Evolutionary conservation across 2,329 filamentous ascomycete species (phyloP), one percentile per base, ranked within the genome.

Genomic region (Colletotrichum echinochloae): DNA sequence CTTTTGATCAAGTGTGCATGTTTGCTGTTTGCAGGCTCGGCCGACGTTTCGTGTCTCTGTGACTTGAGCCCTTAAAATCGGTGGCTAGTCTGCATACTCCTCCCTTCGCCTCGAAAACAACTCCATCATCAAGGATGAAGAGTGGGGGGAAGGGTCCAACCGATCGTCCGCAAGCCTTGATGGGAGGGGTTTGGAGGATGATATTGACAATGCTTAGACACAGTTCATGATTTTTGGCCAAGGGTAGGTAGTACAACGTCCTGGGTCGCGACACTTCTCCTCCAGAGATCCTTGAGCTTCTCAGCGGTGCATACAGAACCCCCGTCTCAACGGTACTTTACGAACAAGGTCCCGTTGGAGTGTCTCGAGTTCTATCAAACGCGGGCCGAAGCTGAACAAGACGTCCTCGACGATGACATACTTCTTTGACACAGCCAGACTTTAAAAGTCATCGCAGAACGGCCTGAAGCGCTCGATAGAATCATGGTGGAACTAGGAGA

Each of bases 281-380:
- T 30, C 9, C 26, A 11, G 20, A n/a, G 30, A 35, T 5, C 5
- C 51, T 41, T 14, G 12, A 57, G 14, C 54, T 14, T 39, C 12
- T 23, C 35, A 6, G 3, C 0, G 23, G 6, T 26, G n/a, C n/a
- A n/a, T n/a, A n/a, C n/a, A n/a, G n/a, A n/a, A n/a, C n/a, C n/a
- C n/a, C n/a, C n/a, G n/a, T n/a, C n/a, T n/a, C n/a, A n/a, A n/a
- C n/a, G n/a, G n/a, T n/a, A n/a, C n/a, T n/a, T n/a, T n/a, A n/a
- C n/a, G n/a, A 69, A 54, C 23, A 69, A 69, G 33, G 30, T 48
- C 3, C 66, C 54, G 3, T 5, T 69, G 12, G 61, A 55, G 16
- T 52, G n/a, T n/a, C 23, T 70, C 16, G 37, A 26, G 2, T 39
- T 30, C 0, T 30, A 48, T 8, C 52, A 28, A 12, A 28, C n/a